phyloP scores from a whole-genome alignment of 1,139 yeast genomes.

The Scheffersomyces titani region DNA sequence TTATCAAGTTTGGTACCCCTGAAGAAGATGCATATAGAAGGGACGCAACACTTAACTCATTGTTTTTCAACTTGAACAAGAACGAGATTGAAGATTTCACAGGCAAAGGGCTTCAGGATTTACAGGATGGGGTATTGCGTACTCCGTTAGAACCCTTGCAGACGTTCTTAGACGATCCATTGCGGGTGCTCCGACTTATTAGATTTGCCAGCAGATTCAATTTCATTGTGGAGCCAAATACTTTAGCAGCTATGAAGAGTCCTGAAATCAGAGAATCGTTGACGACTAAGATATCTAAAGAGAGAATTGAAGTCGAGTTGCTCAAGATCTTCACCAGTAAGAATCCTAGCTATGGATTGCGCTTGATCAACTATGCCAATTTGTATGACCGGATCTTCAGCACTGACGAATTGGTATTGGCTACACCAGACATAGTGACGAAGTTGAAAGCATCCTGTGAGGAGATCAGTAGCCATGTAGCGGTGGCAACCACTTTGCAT shows the following conservation, averaged over 20 bases:
- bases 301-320: conserved; percentile 86
- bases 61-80: conserved; percentile 78
- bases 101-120: conserved; percentile 68
- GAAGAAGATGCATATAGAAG: conserved; percentile 88
- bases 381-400: conserved; percentile 63
- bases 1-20: conserved; percentile 80
- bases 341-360: conserved; percentile 66
- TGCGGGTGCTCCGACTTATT: conserved; percentile 79
- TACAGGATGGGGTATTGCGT: conserved; percentile 67
- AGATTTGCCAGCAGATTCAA: conserved; percentile 83
- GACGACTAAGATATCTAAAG: conserved; percentile 77
- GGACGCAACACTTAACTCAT: conserved; percentile 92
- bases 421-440: conserved; percentile 3
- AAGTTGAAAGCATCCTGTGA: conserved; percentile 7
- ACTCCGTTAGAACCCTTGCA: conserved; percentile 85
- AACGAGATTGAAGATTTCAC: conserved; percentile 82
- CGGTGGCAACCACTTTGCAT: conserved; percentile 19
- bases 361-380: conserved; percentile 54
- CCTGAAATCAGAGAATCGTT: conserved; percentile 60
- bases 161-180: conserved; percentile 92
- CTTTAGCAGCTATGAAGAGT: conserved; percentile 67
- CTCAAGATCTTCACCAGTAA: conserved; percentile 68
- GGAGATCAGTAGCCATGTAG: conserved; percentile 16
- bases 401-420: conserved; percentile 27
- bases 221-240: conserved; percentile 61